Percentiles rank a stretch among this genome's conserved stretches.
Evolutionary conservation across 176 grass and related monocot genomes (phyloP).

Genomic region (Thinopyrum elongatum): DNA sequence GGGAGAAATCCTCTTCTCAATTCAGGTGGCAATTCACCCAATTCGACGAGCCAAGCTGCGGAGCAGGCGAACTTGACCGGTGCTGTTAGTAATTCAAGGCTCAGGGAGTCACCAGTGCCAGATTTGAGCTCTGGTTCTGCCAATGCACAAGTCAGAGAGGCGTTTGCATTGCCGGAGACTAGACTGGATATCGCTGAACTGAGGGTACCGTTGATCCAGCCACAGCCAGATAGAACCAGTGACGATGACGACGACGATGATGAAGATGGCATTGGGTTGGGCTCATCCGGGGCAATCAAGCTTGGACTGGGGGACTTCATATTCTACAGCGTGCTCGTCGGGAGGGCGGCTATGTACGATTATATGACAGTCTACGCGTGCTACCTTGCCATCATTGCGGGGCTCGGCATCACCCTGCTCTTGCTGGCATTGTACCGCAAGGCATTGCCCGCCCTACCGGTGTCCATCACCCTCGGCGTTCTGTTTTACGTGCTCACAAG

Average conservation of each 20-base stretch:
- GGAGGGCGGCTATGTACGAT: conserved; percentile 84
- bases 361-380: conserved; percentile 90
- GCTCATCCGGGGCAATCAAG: conserved; percentile 82
- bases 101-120: background rate
- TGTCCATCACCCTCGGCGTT: conserved; percentile 65
- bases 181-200: conserved; percentile 46
- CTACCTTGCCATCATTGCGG: conserved; percentile 72
- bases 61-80: background rate
- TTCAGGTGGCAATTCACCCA: conserved; percentile 3
- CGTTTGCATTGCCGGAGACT: conserved; percentile 17
- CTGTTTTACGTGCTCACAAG: conserved; percentile 88
- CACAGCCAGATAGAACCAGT: conserved; percentile 8
- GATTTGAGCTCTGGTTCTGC: conserved; percentile 24
- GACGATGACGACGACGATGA: conserved; percentile 35
- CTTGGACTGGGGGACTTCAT: conserved; percentile 95
- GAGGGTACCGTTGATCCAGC: conserved; percentile 50
- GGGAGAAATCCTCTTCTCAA: background rate
- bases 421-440: conserved; percentile 49
- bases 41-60: background rate
- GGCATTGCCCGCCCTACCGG: conserved; percentile 58
- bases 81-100: background rate
- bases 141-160: background rate
- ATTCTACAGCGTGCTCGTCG: conserved; percentile 91
- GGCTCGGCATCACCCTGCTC: conserved; percentile 57
- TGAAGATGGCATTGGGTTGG: conserved; percentile 69